Conservation (phyloP, 1,139 yeast genomes). For the Suhomyces coccinellae region DNA sequence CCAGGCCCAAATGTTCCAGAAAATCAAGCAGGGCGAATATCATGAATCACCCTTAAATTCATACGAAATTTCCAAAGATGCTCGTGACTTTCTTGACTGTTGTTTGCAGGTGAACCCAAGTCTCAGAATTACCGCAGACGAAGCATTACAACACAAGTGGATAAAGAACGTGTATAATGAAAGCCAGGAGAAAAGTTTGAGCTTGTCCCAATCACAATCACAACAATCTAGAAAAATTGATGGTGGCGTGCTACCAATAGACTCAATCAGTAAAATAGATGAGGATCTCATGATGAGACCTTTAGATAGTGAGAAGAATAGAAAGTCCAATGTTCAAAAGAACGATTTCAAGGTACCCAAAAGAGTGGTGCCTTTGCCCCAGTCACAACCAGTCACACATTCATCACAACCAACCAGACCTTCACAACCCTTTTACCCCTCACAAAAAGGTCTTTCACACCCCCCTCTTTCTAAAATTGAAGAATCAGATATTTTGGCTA, state of each 20-base stretch:
- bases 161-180: slow-evolving; percentile 34
- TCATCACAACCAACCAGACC: slow-evolving; percentile 20
- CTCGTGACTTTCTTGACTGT: slow-evolving; percentile 65
- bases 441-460: slow-evolving; percentile 7
- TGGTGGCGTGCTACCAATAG: slow-evolving; percentile 42
- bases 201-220: slow-evolving; percentile 70
- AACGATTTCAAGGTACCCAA: slow-evolving; percentile 47
- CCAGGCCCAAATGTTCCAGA: slow-evolving; percentile 78
- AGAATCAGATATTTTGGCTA: not conserved
- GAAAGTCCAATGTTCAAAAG: slow-evolving; percentile 24
- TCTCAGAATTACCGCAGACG: slow-evolving; percentile 65
- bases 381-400: slow-evolving; percentile 36
- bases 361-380: slow-evolving; percentile 45
- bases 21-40: slow-evolving; percentile 74
- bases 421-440: slow-evolving; percentile 4
- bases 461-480: slow-evolving; percentile 7
- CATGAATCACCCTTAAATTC: slow-evolving; percentile 77
- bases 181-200: slow-evolving; percentile 44
- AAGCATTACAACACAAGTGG: slow-evolving; percentile 77
- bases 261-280: slow-evolving; percentile 44
- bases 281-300: slow-evolving; percentile 49
- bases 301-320: slow-evolving; percentile 33
- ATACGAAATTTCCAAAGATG: slow-evolving; percentile 61
- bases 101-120: slow-evolving; percentile 76
- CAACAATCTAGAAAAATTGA: slow-evolving; percentile 60